Percentiles rank a stretch among this genome's conserved stretches.
phyloP scores from a whole-genome alignment of 2,329 filamentous ascomycete genomes.

The Penicillium sp. region DNA sequence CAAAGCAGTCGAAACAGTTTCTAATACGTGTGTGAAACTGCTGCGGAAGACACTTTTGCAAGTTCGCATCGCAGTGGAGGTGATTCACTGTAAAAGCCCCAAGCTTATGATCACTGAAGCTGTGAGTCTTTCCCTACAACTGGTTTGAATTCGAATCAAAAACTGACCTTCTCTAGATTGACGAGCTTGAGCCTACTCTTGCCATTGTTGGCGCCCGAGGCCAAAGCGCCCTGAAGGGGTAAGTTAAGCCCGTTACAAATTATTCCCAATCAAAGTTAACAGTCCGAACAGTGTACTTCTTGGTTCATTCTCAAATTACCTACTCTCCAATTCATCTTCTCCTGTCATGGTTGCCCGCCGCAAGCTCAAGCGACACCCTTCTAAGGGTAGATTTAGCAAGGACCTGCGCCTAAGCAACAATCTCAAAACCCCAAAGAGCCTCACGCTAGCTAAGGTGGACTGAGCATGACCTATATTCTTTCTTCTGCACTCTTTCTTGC shows the following conservation, averaged over 20 bases:
- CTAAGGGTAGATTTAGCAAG: slow-evolving; percentile 62
- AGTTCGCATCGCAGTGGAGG: slow-evolving; percentile 90
- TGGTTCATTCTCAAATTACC: slow-evolving; percentile 94
- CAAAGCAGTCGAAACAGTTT: slow-evolving; percentile 79
- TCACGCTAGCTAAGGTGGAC: slow-evolving; percentile 75
- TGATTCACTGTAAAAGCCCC: slow-evolving; percentile 97
- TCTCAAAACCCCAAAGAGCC: slow-evolving; percentile 66
- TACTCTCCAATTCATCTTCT: slow-evolving; percentile 93
- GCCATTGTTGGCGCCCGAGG: slow-evolving; percentile 92
- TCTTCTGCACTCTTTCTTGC: not conserved
- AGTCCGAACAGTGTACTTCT: slow-evolving; percentile 71
- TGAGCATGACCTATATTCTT: slow-evolving; percentile 34
- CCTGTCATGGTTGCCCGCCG: slow-evolving; percentile 98
- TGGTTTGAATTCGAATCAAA: not conserved
- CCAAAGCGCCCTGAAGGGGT: slow-evolving; percentile 90
- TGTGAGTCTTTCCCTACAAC: slow-evolving; percentile 43
- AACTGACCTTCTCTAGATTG: slow-evolving; percentile 59
- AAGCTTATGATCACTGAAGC: slow-evolving; percentile 96
- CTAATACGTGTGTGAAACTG: slow-evolving; percentile 78
- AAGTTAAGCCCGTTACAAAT: slow-evolving; percentile 36
- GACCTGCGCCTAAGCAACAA: slow-evolving; percentile 78
- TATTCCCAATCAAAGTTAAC: slow-evolving; percentile 3
- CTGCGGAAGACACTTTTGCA: slow-evolving; percentile 89
- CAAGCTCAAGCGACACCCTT: slow-evolving; percentile 81
- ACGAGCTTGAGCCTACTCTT: slow-evolving; percentile 84